Conservation (phyloP, 2,329 filamentous ascomycete genomes). For the Atkinsonella hypoxylon region DNA sequence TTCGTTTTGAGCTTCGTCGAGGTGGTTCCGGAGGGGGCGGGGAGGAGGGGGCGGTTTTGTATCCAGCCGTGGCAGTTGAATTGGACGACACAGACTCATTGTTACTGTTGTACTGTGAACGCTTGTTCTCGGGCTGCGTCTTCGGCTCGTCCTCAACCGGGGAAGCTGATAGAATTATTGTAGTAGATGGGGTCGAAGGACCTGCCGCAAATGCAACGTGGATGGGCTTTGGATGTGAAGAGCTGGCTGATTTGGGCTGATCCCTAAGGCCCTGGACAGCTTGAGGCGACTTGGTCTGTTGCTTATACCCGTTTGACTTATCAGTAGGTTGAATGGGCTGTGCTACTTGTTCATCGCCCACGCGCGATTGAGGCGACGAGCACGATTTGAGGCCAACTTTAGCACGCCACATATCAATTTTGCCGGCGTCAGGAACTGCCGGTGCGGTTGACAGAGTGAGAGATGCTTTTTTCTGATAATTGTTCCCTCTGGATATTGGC, state of each 20-base stretch:
- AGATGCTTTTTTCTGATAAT: slow-evolving; percentile 15
- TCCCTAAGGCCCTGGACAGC: background rate
- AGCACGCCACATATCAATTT: slow-evolving; percentile 21
- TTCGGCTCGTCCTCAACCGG: background rate
- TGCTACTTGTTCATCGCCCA: background rate
- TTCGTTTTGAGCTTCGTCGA: slow-evolving; percentile 16
- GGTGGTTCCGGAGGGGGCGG: slow-evolving; percentile 17
- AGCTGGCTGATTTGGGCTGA: background rate
- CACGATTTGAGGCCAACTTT: slow-evolving; percentile 14
- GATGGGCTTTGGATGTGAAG: background rate
- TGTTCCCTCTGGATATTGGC: slow-evolving; percentile 24
- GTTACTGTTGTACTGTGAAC: slow-evolving; percentile 5
- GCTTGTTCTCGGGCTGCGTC: background rate
- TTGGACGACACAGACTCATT: slow-evolving; percentile 8
- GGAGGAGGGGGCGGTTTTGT: slow-evolving; percentile 10
- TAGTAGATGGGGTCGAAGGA: background rate
- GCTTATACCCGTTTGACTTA: background rate
- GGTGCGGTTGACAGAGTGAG: slow-evolving; percentile 17
- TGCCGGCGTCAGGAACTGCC: slow-evolving; percentile 18
- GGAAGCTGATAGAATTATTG: background rate
- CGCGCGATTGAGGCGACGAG: slow-evolving; percentile 1
- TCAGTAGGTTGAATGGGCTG: background rate
- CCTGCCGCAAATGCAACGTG: slow-evolving; percentile 1
- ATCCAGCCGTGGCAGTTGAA: slow-evolving; percentile 6
- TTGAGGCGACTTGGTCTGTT: background rate